These are phyloP conservation scores for Coemansia sp. DNA, from an alignment of 192 early-diverging fungal species.

Conservation along the genomic window DNA sequence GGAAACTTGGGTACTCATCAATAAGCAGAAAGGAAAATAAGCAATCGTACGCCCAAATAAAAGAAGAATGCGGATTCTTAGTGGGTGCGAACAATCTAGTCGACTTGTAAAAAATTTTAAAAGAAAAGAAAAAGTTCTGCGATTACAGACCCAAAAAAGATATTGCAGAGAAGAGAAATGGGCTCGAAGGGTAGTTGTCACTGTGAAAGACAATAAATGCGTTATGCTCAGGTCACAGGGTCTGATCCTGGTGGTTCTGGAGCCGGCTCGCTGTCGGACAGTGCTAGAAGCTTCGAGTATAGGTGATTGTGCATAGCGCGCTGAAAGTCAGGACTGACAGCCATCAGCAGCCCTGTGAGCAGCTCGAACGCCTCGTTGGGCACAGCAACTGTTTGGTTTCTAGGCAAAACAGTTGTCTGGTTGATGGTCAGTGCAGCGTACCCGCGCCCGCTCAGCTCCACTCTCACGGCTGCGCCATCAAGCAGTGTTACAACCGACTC, in stretches of 20 bases:
- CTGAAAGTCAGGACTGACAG: slow-evolving; percentile 26
- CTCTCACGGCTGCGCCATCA: not conserved
- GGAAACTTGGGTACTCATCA: slow-evolving; percentile 51
- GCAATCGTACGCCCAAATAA: not conserved
- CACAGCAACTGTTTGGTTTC: too few relatives aligned
- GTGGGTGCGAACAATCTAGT: not conserved
- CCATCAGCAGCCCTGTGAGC: slow-evolving; percentile 28
- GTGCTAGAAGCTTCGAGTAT: slow-evolving; percentile 14
- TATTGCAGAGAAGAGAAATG: slow-evolving; percentile 12
- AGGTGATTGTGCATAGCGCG: slow-evolving; percentile 28
- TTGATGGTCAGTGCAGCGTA: slow-evolving; percentile 12
- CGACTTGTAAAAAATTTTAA: not conserved
- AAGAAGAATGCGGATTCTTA: not conserved
- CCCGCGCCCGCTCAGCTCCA: slow-evolving; percentile 15
- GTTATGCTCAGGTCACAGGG: not conserved
- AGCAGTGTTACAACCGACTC: slow-evolving; percentile 14
- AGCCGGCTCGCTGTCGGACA: not conserved
- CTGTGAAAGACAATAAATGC: not conserved
- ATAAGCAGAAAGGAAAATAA: slow-evolving; percentile 9
- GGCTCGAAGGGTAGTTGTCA: not conserved
- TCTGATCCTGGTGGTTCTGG: not conserved
- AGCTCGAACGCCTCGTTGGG: slow-evolving; percentile 17
- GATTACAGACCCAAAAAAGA: not conserved
- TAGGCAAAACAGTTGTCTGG: too few relatives aligned
- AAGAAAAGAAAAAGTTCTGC: slow-evolving; percentile 10